These are phyloP conservation scores for Pulicaria dysenterica DNA, from an alignment of 129 eudicot species.

Conservation along the genomic window DNA sequence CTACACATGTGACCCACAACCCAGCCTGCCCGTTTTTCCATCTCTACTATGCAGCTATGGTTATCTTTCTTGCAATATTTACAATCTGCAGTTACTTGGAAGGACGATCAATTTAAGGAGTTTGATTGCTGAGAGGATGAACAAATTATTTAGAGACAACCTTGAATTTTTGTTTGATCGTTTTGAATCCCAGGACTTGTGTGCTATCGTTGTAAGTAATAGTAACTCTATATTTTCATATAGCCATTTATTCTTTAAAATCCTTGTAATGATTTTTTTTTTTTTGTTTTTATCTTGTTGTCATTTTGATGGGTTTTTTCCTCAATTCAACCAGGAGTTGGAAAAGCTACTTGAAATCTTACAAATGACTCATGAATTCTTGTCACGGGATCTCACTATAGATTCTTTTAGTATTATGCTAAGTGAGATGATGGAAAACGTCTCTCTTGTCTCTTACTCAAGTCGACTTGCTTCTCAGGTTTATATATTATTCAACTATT, in stretches of 20 bases:
- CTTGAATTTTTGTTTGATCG: constrained; percentile 92
- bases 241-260: neutral
- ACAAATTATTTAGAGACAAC: constrained; percentile 88
- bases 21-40: too few relatives aligned
- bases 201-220: constrained; percentile 85
- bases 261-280: neutral
- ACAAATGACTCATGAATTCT: constrained; percentile 78
- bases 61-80: constrained; percentile 18
- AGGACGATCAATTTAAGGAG: constrained; percentile 88
- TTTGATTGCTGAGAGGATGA: constrained; percentile 87
- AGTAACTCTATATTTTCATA: neutral
- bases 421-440: constrained; percentile 90
- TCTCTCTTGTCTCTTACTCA: constrained; percentile 98
- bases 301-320: constrained; percentile 1
- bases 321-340: constrained; percentile 59
- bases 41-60: neutral
- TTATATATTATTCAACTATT: neutral
- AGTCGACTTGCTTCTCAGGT: constrained; percentile 99
- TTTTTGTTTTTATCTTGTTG: constrained; percentile 2
- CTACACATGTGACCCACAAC: too few relatives aligned
- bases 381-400: constrained; percentile 73
- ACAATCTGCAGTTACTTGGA: constrained; percentile 73
- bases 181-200: constrained; percentile 95
- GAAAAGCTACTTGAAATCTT: constrained; percentile 79
- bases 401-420: constrained; percentile 86